Percentiles rank a stretch among this genome's conserved stretches.
These are phyloP conservation scores for Aspergillus panamensis DNA, from an alignment of 495 filamentous ascomycete genomes.

Conservation along the genomic window DNA sequence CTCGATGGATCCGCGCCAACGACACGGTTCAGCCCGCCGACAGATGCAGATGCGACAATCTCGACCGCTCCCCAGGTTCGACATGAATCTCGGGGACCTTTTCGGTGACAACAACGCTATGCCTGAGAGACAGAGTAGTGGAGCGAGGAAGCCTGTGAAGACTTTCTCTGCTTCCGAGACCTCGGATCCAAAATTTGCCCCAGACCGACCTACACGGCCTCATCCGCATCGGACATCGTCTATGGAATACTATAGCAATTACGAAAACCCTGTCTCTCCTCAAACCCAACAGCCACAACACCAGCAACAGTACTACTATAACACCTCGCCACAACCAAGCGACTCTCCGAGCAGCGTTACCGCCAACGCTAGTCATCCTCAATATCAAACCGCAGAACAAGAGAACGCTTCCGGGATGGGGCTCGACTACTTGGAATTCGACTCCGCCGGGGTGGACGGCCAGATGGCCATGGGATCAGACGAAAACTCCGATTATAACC, in stretches of 20 bases:
- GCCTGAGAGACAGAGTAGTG: conserved; percentile 24
- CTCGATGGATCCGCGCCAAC: conserved; percentile 28
- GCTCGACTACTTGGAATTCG: conserved; percentile 43
- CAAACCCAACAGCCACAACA: conserved; percentile 33
- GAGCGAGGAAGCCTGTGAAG: conserved; percentile 16
- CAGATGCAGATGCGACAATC: conserved; percentile 28
- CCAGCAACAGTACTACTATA: conserved; percentile 38
- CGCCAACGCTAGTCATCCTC: conserved; percentile 20
- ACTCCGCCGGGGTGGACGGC: conserved; percentile 26
- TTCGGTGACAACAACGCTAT: conserved; percentile 32
- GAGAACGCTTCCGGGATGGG: conserved; percentile 33
- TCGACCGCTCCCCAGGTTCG: conserved; percentile 53
- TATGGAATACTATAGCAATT: conserved; percentile 38
- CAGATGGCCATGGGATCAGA: conserved; percentile 29
- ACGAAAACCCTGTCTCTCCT: conserved; percentile 35
- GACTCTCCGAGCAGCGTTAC: conserved; percentile 35
- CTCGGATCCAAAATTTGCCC: conserved; percentile 23
- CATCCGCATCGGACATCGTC: conserved; percentile 35
- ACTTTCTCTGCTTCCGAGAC: conserved; percentile 30
- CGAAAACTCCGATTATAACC: conserved; percentile 30
- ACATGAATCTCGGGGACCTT: conserved; percentile 61
- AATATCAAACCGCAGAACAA: conserved; percentile 25
- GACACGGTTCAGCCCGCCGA: conserved; percentile 27
- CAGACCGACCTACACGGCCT: conserved; percentile 27
- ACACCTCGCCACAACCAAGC: conserved; percentile 40